Evolutionary conservation across 2,329 filamentous ascomycete species (phyloP), one percentile per base, ranked within the genome.

Genomic region (Xylaria sp.): DNA sequence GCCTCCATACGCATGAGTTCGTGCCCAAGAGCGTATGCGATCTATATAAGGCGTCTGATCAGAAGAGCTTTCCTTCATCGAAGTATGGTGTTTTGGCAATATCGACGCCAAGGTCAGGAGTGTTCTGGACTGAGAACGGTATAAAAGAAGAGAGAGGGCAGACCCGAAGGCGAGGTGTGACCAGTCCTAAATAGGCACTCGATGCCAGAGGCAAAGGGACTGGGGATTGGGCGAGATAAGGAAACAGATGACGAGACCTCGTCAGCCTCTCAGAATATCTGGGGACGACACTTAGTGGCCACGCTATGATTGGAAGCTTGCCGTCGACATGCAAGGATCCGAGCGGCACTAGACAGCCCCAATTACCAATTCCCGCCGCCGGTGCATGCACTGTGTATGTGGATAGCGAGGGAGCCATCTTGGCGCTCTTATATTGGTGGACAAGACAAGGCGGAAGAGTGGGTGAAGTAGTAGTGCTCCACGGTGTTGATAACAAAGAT

Each of bases 51-150:
- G 83, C 78, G 83, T 68, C 66, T 74, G 79, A 73, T 86, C 83
- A 81, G 85, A 80, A 74, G 83, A 87, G 82, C 82, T 81, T 85
- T 88, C 82, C 86, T 88, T 89, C 88, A 90, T 90, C 87, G 87
- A 89, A 78, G 72, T 74, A 67, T 71, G 73, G 69, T 72, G 68
- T 64, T 72, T 75, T 81, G 82, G 79, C 75, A 76, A 66, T 67
- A 73, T 74, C 72, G 75, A 78, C 75, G 76, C 75, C 76, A 78
- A 76, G 72, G 75, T 77, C 76, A 66, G 73, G 41, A 66, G 54
- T 74, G 72, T 72, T 74, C 72, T 74, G 71, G 67, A 73, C 51
- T 25, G 63, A 74, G 74, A 75, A 73, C 73, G 63, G 52, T 61
- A 54, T 61, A 49, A 64, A 61, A 56, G 57, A 69, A 59, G 12